Percentiles rank a stretch among this genome's conserved stretches.
phyloP scores from a whole-genome alignment of 345 rosid species.

The Kernera saxatilis region DNA sequence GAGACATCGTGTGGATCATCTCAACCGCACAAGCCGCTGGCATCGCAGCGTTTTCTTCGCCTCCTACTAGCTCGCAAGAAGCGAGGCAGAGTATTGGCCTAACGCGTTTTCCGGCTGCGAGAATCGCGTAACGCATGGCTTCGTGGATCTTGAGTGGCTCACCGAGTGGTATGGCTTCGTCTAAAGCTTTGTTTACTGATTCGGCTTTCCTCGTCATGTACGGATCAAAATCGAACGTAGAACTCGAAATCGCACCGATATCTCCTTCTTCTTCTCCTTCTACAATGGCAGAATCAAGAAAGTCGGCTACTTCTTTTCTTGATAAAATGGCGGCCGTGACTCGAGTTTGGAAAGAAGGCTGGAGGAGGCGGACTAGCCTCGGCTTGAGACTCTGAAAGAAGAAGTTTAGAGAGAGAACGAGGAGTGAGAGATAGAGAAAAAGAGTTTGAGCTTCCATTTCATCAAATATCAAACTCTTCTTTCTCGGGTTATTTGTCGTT shows the following conservation, averaged over 20 bases:
- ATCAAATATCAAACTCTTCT: background rate
- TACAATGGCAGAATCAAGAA: slow-evolving; percentile 20
- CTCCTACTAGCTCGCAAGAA: slow-evolving; percentile 59
- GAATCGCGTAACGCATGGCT: slow-evolving; percentile 71
- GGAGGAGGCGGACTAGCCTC: slow-evolving; percentile 8
- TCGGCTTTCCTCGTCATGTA: slow-evolving; percentile 57
- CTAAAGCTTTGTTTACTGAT: slow-evolving; percentile 45
- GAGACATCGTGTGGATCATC: slow-evolving; percentile 69
- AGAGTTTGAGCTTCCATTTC: slow-evolving; percentile 25
- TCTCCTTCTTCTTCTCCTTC: slow-evolving; percentile 27
- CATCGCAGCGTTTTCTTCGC: slow-evolving; percentile 39
- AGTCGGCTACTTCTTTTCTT: slow-evolving; percentile 22
- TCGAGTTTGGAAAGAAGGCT: slow-evolving; percentile 15
- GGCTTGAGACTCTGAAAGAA: slow-evolving; percentile 10
- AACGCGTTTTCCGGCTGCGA: slow-evolving; percentile 60
- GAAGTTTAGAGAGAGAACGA: slow-evolving; percentile 20
- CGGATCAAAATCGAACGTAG: slow-evolving; percentile 51
- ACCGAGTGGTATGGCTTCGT: slow-evolving; percentile 43
- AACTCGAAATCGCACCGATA: background rate
- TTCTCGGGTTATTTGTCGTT: background rate
- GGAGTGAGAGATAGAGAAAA: slow-evolving; percentile 23
- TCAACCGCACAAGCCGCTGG: slow-evolving; percentile 64
- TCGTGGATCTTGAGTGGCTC: slow-evolving; percentile 48
- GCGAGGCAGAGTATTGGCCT: slow-evolving; percentile 62
- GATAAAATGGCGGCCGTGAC: slow-evolving; percentile 14